These are phyloP conservation scores for Drechslera avenae DNA, from an alignment of 2,329 filamentous ascomycete genomes.

Conservation along the genomic window DNA sequence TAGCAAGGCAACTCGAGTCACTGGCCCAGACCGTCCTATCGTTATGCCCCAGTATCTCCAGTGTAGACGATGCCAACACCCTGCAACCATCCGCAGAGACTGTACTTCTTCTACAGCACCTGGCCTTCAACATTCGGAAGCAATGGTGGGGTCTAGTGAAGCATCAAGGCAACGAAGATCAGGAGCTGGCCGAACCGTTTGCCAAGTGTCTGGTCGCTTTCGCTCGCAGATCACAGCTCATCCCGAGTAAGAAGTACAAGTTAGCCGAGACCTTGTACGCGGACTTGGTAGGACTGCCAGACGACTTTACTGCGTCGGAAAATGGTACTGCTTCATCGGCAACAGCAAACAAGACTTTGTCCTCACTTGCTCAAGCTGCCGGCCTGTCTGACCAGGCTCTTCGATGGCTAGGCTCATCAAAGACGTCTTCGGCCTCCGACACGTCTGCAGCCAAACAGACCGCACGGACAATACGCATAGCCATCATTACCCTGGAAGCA, in stretches of 20 bases:
- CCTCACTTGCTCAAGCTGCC: conserved; percentile 44
- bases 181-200: conserved; percentile 70
- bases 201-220: conserved; percentile 67
- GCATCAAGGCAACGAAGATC: conserved; percentile 64
- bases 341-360: conserved; percentile 28
- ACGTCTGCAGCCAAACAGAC: conserved; percentile 33
- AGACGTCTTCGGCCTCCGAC: conserved; percentile 14
- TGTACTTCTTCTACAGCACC: conserved; percentile 66
- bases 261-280: conserved; percentile 39
- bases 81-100: conserved; percentile 62
- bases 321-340: conserved; percentile 1
- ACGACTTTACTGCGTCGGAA: not conserved
- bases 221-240: conserved; percentile 56
- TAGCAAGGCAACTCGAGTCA: conserved; percentile 68
- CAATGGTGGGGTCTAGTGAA: conserved; percentile 68
- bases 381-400: conserved; percentile 42
- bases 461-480: conserved; percentile 32
- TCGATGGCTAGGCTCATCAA: conserved; percentile 34
- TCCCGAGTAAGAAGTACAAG: conserved; percentile 48
- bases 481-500: conserved; percentile 40
- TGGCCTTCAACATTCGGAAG: conserved; percentile 67
- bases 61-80: conserved; percentile 65
- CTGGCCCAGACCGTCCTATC: conserved; percentile 69
- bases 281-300: conserved; percentile 22
- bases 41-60: conserved; percentile 69